Evolutionary conservation across 2,329 filamentous ascomycete genomes (phyloP).

Genomic region (Monilinia vaccinii-corymbosi): DNA sequence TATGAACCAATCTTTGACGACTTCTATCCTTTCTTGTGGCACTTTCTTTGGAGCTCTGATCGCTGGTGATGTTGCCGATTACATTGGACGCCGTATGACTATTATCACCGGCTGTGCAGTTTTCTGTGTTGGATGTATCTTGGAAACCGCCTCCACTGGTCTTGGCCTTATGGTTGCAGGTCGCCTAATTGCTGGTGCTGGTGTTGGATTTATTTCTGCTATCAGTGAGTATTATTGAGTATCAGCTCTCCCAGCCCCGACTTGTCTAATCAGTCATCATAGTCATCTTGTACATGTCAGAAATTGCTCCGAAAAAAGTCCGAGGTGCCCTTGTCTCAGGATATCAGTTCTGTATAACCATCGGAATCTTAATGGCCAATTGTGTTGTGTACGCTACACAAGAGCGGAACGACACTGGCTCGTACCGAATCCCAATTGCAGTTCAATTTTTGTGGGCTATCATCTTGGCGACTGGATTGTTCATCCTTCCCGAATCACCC

Average conservation of each 20-base stretch:
- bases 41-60: constrained; percentile 76
- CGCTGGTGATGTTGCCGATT: constrained; percentile 69
- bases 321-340: constrained; percentile 69
- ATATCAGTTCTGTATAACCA: constrained; percentile 77
- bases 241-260: constrained; percentile 49
- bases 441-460: constrained; percentile 76
- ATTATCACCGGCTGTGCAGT: constrained; percentile 53
- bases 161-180: constrained; percentile 40
- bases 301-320: constrained; percentile 56
- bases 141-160: constrained; percentile 56
- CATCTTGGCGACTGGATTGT: constrained; percentile 62
- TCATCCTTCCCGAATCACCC: constrained; percentile 76
- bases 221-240: constrained; percentile 35
- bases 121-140: constrained; percentile 56
- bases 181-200: constrained; percentile 66
- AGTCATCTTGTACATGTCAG: constrained; percentile 68
- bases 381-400: constrained; percentile 66
- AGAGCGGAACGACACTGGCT: constrained; percentile 49
- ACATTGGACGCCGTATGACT: constrained; percentile 61
- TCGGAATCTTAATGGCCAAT: constrained; percentile 67
- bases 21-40: constrained; percentile 60
- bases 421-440: constrained; percentile 73
- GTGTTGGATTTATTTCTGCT: constrained; percentile 73
- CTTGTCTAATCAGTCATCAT: constrained; percentile 38
- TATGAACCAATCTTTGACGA: constrained; percentile 51